Evolutionary conservation across 2,329 filamentous ascomycete species (phyloP), one percentile per base, ranked within the genome.

Genomic region (Colletotrichum godetiae): DNA sequence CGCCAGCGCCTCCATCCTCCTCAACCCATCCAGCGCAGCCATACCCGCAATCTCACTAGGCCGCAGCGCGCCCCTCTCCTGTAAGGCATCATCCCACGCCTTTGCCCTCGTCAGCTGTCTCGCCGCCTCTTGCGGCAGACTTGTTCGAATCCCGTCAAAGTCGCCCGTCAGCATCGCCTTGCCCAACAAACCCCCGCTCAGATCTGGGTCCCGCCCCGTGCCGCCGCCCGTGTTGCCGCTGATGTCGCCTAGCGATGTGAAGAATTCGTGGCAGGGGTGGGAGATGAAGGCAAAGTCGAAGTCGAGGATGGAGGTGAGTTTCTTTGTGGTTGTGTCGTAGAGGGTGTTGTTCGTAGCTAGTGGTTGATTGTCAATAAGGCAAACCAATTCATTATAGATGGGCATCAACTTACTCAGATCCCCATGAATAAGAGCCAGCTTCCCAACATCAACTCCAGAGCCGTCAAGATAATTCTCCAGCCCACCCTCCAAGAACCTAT

Each of bases 281-380:
- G 75, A 70, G 19, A 80, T 35, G 5, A 31, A 62, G 1, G 79
- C 74, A 24, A 58, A 81, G 69, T 80, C 79, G 57, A 80, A 81
- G 49, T 81, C 79, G 8, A 81, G 65, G 7, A 81, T 27, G 1
- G 72, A 77, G 0, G 78, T 79, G 35, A 80, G 68, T n/a, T 63
- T 70, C 12, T 75, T 75, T 7, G 75, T 74, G 4, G 12, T 60
- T 2, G 57, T 57, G 31, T 81, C 76, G 55, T 61, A 79, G 4
- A 80, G 75, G 5, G 80, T 66, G 52, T 81, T 81, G 57, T 78
- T 78, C 65, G 62, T 78, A 1, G 77, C 78, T 79, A n/a, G 19
- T 11, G 22, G 8, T 5, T 12, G 35, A 5, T 13, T 13, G 12
- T 37, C 35, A 37, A 12, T 13, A 5, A 29, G 2, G 4, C 27